Evolutionary conservation across 257 asterid genomes (phyloP).

Genomic region (Ophiorrhiza pumila): DNA sequence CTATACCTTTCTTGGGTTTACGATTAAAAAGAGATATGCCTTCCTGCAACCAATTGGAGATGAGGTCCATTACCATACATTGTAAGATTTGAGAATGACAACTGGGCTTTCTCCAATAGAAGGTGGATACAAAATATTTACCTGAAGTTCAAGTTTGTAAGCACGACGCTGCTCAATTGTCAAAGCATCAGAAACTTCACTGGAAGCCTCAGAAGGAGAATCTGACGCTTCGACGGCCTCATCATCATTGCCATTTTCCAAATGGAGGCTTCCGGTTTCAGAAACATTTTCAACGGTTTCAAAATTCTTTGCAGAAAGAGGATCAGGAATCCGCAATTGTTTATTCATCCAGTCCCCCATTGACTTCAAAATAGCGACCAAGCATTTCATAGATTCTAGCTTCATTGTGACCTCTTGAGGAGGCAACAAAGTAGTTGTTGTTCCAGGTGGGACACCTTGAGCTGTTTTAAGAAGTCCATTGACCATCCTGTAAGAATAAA

Average conservation of each 20-base stretch:
- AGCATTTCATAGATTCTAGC: constrained; percentile 93
- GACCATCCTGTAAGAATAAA: constrained; percentile 68
- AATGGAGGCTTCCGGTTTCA: constrained; percentile 59
- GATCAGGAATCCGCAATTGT: constrained; percentile 86
- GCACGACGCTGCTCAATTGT: constrained; percentile 97
- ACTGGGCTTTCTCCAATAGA: constrained; percentile 17
- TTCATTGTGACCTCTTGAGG: constrained; percentile 84
- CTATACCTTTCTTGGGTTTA: constrained; percentile 94
- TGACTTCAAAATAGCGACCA: constrained; percentile 75
- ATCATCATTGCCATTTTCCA: constrained; percentile 63
- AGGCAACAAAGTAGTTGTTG: constrained; percentile 70
- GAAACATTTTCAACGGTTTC: constrained; percentile 57
- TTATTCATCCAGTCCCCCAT: constrained; percentile 99
- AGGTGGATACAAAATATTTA: constrained; percentile 27
- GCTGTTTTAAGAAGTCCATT: constrained; percentile 99
- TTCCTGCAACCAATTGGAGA: constrained; percentile 70
- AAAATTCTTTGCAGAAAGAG: constrained; percentile 55
- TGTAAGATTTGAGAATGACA: constrained; percentile 18
- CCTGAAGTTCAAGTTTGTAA: constrained; percentile 98
- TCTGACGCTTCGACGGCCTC: constrained; percentile 75
- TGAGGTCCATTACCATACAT: constrained; percentile 22
- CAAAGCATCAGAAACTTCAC: constrained; percentile 86
- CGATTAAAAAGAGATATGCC: constrained; percentile 97
- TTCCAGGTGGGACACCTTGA: constrained; percentile 96
- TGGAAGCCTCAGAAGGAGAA: constrained; percentile 80